A percentile compares a stretch with the other conserved stretches of the same genome.
These are phyloP conservation scores for Chalciporus chontae DNA, from an alignment of 768 basidiomycete species.

Conservation along the genomic window DNA sequence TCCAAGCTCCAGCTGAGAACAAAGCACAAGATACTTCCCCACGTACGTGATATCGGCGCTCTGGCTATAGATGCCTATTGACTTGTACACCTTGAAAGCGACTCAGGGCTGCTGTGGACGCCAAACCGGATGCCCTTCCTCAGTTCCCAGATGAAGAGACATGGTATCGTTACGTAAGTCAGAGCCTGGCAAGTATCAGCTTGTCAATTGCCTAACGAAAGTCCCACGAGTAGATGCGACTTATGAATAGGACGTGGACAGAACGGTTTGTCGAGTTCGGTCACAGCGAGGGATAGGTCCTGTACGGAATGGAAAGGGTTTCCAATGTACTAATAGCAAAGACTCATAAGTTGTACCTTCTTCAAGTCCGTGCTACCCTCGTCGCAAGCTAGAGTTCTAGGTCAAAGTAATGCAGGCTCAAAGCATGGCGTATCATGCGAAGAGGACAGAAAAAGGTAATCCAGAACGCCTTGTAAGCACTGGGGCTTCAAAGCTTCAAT, in stretches of 20 bases:
- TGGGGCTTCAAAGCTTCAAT: no score
- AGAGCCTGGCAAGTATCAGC: not conserved
- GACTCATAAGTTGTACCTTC: not conserved
- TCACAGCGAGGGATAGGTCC: slow-evolving; percentile 5
- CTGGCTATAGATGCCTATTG: not conserved
- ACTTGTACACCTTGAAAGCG: slow-evolving; percentile 24
- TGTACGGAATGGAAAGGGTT: not conserved
- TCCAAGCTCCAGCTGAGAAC: slow-evolving; percentile 21
- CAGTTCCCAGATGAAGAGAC: slow-evolving; percentile 31
- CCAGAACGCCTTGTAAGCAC: no score
- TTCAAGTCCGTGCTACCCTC: no score
- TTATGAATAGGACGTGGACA: slow-evolving; percentile 22
- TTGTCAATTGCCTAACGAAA: not conserved
- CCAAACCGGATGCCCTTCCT: slow-evolving; percentile 28
- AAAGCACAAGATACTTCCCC: slow-evolving; percentile 36
- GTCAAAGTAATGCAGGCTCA: no score
- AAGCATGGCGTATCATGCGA: no score
- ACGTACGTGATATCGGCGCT: slow-evolving; percentile 28
- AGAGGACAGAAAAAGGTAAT: no score
- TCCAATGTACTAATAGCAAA: not conserved
- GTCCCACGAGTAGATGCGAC: slow-evolving; percentile 9
- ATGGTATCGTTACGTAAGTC: slow-evolving; percentile 33
- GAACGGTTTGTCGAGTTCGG: slow-evolving; percentile 27
- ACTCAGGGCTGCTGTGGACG: slow-evolving; percentile 26
- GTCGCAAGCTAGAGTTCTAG: no score